Conservation (phyloP, 345 rosid genomes). For the Gossypioides kirkii region DNA sequence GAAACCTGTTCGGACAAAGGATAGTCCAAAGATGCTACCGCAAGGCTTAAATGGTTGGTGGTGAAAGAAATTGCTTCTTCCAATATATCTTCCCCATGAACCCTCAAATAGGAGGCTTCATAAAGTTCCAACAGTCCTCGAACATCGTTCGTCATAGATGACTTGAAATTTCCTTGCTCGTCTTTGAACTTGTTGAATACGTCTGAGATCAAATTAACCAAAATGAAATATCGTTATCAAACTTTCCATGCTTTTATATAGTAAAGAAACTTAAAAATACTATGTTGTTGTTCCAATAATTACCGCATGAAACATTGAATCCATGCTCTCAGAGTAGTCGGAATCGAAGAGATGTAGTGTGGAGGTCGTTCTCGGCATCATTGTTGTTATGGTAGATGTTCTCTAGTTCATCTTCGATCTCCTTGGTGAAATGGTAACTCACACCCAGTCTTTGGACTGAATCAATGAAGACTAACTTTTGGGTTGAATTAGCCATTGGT, state of each 20-base stretch:
- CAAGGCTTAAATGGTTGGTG: too few relatives aligned
- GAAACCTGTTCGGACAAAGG: constrained; percentile 14
- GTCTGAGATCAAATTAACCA: constrained; percentile 2
- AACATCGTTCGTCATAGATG: neutral
- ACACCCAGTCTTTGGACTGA: constrained; percentile 26
- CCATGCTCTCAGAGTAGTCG: too few relatives aligned
- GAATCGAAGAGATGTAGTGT: constrained; percentile 6
- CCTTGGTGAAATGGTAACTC: constrained; percentile 22
- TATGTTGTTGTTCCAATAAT: neutral
- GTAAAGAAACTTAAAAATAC: too few relatives aligned
- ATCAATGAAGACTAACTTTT: constrained; percentile 24
- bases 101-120: constrained; percentile 24
- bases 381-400: neutral
- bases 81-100: constrained; percentile 20
- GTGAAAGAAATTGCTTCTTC: neutral
- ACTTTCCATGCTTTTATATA: neutral
- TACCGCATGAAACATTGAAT: constrained; percentile 10
- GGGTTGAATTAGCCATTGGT: neutral
- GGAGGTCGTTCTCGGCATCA: neutral
- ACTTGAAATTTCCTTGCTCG: constrained; percentile 18
- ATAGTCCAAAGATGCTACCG: neutral
- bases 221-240: neutral
- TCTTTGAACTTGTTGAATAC: constrained; percentile 26
- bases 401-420: constrained; percentile 17
- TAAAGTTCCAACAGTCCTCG: constrained; percentile 26